Percentiles rank a stretch among this genome's conserved stretches.
Evolutionary conservation across 2,329 filamentous ascomycete genomes (phyloP).

Genomic region (Verruconis gallopava): DNA sequence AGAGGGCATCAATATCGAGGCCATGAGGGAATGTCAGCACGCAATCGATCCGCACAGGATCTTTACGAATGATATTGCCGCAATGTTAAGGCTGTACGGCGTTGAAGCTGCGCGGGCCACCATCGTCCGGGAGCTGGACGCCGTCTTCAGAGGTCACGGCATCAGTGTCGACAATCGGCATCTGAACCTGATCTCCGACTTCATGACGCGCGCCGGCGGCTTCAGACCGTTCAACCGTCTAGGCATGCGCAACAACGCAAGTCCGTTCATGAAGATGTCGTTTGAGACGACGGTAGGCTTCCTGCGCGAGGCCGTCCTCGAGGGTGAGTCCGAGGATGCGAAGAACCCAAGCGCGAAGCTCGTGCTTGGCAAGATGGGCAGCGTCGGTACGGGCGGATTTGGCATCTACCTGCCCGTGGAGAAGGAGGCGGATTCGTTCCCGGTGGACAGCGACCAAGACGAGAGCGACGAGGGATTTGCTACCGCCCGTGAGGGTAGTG

Average conservation of each 20-base stretch:
- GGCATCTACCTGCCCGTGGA: not conserved
- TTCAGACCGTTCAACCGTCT: conserved; percentile 90
- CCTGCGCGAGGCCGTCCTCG: conserved; percentile 80
- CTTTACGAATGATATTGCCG: conserved; percentile 83
- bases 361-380: conserved; percentile 62
- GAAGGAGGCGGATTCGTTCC: not conserved
- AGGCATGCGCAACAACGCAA: conserved; percentile 71
- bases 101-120: conserved; percentile 82
- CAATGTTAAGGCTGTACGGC: conserved; percentile 75
- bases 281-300: conserved; percentile 96
- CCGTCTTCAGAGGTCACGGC: conserved; percentile 80
- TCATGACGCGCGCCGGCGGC: conserved; percentile 87
- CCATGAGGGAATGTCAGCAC: conserved; percentile 80
- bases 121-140: conserved; percentile 75
- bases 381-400: not conserved
- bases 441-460: not conserved
- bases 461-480: not conserved
- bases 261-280: conserved; percentile 96
- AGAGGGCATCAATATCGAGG: conserved; percentile 73
- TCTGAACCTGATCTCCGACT: conserved; percentile 88
- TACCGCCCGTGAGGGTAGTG: not conserved
- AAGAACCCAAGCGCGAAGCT: conserved; percentile 75
- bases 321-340: conserved; percentile 82
- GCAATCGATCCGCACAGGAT: conserved; percentile 77
- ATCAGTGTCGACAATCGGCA: conserved; percentile 88